These are phyloP conservation scores for Didymella lethalis DNA, from an alignment of 2,329 filamentous ascomycete genomes.

Conservation along the genomic window DNA sequence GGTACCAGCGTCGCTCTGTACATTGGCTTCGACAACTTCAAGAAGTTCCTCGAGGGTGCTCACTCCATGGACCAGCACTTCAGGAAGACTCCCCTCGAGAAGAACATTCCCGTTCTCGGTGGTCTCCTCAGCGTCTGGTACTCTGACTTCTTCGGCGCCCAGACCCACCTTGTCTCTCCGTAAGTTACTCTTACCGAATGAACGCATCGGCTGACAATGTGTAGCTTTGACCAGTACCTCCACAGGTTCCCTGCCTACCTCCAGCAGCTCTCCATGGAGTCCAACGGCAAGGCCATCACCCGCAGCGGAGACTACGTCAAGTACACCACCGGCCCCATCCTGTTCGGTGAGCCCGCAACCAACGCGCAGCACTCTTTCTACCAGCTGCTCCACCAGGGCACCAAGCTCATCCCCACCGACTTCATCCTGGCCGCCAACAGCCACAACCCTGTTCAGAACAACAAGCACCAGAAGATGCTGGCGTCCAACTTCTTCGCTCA, in stretches of 20 bases:
- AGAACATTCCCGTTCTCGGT: slow-evolving; percentile 94
- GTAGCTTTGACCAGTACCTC: slow-evolving; percentile 95
- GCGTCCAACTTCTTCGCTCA: slow-evolving; percentile 92
- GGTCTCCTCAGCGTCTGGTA: slow-evolving; percentile 98
- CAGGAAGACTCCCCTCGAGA: slow-evolving; percentile 83
- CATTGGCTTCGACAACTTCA: slow-evolving; percentile 97
- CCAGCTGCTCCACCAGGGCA: slow-evolving; percentile 98
- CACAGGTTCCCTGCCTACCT: slow-evolving; percentile 99
- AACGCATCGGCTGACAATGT: slow-evolving; percentile 16
- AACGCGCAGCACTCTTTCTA: slow-evolving; percentile 99
- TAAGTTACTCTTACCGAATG: slow-evolving; percentile 59
- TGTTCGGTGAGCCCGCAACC: slow-evolving; percentile 98
- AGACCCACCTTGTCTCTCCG: slow-evolving; percentile 97
- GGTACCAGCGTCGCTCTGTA: slow-evolving; percentile 93
- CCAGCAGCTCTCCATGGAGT: slow-evolving; percentile 99
- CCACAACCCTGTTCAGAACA: slow-evolving; percentile 92
- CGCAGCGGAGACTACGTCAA: slow-evolving; percentile 87
- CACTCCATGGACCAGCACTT: slow-evolving; percentile 99
- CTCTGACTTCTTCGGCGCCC: slow-evolving; percentile 97
- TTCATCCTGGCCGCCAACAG: slow-evolving; percentile 97
- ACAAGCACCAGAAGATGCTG: slow-evolving; percentile 96
- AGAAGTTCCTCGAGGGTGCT: slow-evolving; percentile 91
- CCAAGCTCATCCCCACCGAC: slow-evolving; percentile 97
- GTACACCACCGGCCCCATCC: slow-evolving; percentile 94
- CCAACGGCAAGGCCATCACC: slow-evolving; percentile 96